A percentile compares a stretch with the other conserved stretches of the same genome.
Evolutionary conservation across 164 flowering plant species (phyloP).

Genomic region (Houttuynia cordata): DNA sequence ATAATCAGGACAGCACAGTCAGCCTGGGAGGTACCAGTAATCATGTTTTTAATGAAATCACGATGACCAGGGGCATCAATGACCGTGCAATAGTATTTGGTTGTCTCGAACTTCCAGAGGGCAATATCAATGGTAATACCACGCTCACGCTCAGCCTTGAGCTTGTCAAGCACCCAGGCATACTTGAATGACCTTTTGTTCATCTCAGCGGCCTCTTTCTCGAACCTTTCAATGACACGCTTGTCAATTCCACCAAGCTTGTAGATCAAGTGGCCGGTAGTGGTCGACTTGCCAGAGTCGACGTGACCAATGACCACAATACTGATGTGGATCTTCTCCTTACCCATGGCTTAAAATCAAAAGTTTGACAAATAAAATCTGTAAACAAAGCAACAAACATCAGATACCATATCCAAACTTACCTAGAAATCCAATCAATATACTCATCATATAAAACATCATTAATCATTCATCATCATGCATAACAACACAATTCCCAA

Average conservation of each 20-base stretch:
- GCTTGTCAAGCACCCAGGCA: slow-evolving; percentile 24
- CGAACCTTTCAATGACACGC: slow-evolving; percentile 11
- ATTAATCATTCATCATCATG: not conserved
- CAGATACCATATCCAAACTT: not conserved
- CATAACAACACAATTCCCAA: too few relatives aligned
- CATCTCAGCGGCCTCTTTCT: slow-evolving; percentile 12
- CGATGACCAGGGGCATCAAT: slow-evolving; percentile 11
- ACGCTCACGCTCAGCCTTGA: slow-evolving; percentile 24
- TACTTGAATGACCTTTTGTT: slow-evolving; percentile 13
- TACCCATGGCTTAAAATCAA: slow-evolving; percentile 18
- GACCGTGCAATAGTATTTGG: slow-evolving; percentile 12
- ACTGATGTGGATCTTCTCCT: slow-evolving; percentile 32
- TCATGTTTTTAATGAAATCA: slow-evolving; percentile 10
- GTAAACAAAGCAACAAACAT: not conserved
- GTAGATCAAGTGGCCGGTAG: slow-evolving; percentile 30
- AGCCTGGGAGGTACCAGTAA: slow-evolving; percentile 10
- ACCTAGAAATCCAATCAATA: not conserved
- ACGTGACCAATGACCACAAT: slow-evolving; percentile 11
- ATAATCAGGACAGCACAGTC: slow-evolving; percentile 34
- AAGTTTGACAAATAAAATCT: not conserved
- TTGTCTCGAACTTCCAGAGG: slow-evolving; percentile 10
- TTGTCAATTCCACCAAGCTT: slow-evolving; percentile 33
- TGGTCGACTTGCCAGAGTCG: slow-evolving; percentile 30
- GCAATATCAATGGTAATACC: slow-evolving; percentile 12
- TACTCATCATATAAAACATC: not conserved